Conservation (phyloP, 2,329 filamentous ascomycete species). For the Xylaria arbuscula region DNA sequence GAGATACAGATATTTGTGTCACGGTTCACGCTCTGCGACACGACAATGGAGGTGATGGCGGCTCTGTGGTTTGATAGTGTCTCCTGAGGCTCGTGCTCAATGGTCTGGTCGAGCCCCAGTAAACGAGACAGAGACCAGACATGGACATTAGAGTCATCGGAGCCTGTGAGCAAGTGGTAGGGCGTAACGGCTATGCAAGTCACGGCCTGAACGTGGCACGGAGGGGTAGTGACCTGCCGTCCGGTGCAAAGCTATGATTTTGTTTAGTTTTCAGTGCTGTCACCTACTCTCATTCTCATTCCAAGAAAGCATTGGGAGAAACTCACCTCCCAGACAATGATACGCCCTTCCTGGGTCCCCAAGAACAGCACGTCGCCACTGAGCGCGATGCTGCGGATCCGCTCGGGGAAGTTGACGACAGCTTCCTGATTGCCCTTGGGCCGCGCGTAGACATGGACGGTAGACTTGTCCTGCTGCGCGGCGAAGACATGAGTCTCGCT, state of each 20-base stretch:
- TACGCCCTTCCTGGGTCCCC: constrained; percentile 84
- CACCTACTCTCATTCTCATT: constrained; percentile 6
- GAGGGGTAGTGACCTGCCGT: constrained; percentile 78
- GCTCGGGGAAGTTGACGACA: constrained; percentile 86
- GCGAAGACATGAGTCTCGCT: constrained; percentile 88
- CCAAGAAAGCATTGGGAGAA: background rate
- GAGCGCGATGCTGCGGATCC: constrained; percentile 81
- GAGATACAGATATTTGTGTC: constrained; percentile 87
- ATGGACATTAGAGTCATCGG: constrained; percentile 88
- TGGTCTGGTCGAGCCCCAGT: constrained; percentile 67
- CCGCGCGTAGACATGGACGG: constrained; percentile 91
- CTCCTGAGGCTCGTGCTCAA: constrained; percentile 75
- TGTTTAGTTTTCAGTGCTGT: constrained; percentile 38
- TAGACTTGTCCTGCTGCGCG: constrained; percentile 89
- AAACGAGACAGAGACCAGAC: constrained; percentile 87
- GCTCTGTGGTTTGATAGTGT: constrained; percentile 83
- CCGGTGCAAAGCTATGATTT: constrained; percentile 74
- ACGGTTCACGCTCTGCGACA: constrained; percentile 73
- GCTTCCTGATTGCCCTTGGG: constrained; percentile 88
- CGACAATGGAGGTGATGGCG: constrained; percentile 72
- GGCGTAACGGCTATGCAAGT: constrained; percentile 79
- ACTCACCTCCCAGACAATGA: constrained; percentile 92
- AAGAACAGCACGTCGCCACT: constrained; percentile 78
- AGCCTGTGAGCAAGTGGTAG: constrained; percentile 80
- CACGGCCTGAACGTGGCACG: constrained; percentile 83